A percentile compares a stretch with the other conserved stretches of the same genome.
These are phyloP conservation scores for Heracleum sosnowskyi DNA, from an alignment of 129 eudicot genomes.

Conservation along the genomic window DNA sequence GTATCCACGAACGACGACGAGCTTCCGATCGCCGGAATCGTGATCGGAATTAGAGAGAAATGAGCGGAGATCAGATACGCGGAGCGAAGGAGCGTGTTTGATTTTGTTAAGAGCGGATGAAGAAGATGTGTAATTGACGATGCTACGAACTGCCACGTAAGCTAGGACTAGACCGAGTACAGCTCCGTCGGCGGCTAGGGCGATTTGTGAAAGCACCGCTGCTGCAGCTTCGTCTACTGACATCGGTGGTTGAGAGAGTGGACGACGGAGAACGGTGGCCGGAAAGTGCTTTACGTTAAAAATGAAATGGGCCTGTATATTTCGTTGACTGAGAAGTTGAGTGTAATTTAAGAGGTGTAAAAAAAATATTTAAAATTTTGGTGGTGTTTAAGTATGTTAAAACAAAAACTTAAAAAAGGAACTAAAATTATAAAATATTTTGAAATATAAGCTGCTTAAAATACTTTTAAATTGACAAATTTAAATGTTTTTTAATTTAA, in stretches of 20 bases:
- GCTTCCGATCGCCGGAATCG: constrained; percentile 16
- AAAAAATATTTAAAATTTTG: too few relatives aligned
- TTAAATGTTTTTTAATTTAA: too few relatives aligned
- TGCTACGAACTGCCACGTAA: constrained; percentile 61
- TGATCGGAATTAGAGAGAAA: constrained; percentile 22
- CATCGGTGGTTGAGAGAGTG: constrained; percentile 22
- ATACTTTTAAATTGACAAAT: too few relatives aligned
- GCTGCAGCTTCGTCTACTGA: constrained; percentile 70
- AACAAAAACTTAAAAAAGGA: too few relatives aligned
- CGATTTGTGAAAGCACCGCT: constrained; percentile 50
- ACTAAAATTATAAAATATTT: too few relatives aligned
- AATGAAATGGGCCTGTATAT: too few relatives aligned
- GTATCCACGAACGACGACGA: constrained; percentile 56
- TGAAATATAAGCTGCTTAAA: too few relatives aligned
- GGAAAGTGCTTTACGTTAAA: too few relatives aligned
- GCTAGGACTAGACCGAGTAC: constrained; percentile 69
- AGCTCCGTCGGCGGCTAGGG: constrained; percentile 83
- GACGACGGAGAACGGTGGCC: too few relatives aligned
- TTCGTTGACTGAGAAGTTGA: too few relatives aligned
- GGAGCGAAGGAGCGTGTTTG: constrained; percentile 45
- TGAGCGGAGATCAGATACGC: constrained; percentile 77
- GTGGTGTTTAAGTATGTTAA: too few relatives aligned
- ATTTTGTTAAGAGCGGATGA: constrained; percentile 68
- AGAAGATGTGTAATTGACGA: constrained; percentile 39
- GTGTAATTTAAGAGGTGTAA: too few relatives aligned